phyloP scores from a whole-genome alignment of 208 protist genomes.

The Trypanosoma platydactyli region DNA sequence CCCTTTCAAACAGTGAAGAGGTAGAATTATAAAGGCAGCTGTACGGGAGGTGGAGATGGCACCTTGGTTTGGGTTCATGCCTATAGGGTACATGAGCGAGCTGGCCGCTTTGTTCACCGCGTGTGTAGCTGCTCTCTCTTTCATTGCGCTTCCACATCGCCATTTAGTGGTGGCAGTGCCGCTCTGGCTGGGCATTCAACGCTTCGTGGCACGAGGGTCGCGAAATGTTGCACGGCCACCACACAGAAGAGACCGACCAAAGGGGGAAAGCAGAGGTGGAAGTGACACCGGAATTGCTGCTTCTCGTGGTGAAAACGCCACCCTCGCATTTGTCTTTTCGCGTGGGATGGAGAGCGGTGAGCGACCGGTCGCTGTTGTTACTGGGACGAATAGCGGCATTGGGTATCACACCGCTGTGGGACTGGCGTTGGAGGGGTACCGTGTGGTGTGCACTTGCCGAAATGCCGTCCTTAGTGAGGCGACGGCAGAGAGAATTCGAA shows the following conservation, averaged over 20 bases:
- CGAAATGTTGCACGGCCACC: constrained; percentile 42
- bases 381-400: constrained; percentile 91
- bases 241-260: not conserved
- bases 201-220: constrained; percentile 52
- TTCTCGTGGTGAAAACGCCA: constrained; percentile 18
- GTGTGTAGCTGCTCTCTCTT: constrained; percentile 26
- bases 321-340: constrained; percentile 41
- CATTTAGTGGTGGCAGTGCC: constrained; percentile 29
- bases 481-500: constrained; percentile 48
- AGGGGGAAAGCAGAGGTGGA: not conserved
- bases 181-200: constrained; percentile 43
- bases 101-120: constrained; percentile 33
- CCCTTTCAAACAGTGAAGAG: not conserved
- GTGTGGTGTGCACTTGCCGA: constrained; percentile 82
- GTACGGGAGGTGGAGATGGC: not conserved
- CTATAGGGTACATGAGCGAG: constrained; percentile 72
- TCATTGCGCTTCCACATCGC: constrained; percentile 28
- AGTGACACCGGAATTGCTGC: constrained; percentile 21
- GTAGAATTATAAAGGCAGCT: constrained; percentile 8
- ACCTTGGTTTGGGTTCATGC: not conserved
- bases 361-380: constrained; percentile 85
- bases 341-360: constrained; percentile 47
- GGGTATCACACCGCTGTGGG: constrained; percentile 81
- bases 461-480: constrained; percentile 42
- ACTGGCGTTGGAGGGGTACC: constrained; percentile 74